Percentiles rank a stretch among this genome's conserved stretches.
Evolutionary conservation across 2,329 filamentous ascomycete genomes (phyloP).

Genomic region (Cytospora schulzeri): DNA sequence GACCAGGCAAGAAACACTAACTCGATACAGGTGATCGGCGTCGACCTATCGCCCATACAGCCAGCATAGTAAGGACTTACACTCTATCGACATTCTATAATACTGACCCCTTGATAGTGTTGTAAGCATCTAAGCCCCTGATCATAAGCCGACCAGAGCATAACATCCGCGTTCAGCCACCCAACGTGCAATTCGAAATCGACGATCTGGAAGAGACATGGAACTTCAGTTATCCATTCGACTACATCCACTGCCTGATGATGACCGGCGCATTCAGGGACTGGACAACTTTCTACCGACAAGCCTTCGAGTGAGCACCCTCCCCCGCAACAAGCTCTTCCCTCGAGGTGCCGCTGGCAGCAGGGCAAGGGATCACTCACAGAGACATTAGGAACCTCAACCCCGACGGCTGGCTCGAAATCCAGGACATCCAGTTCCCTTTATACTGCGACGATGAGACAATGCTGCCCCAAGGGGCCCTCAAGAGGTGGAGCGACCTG

Average conservation of each 20-base stretch:
- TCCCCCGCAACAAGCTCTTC: not conserved
- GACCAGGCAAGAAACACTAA: not conserved
- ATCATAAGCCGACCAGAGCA: not conserved
- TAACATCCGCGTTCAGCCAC: slow-evolving; percentile 28
- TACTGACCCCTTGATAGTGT: slow-evolving; percentile 22
- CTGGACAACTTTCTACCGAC: slow-evolving; percentile 32
- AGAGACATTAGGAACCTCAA: slow-evolving; percentile 29
- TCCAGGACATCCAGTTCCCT: slow-evolving; percentile 38
- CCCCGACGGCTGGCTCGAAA: slow-evolving; percentile 32
- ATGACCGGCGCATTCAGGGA: slow-evolving; percentile 35
- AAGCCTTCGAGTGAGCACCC: slow-evolving; percentile 31
- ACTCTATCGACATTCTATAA: not conserved
- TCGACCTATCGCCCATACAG: slow-evolving; percentile 34
- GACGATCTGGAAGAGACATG: slow-evolving; percentile 35
- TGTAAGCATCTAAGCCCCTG: slow-evolving; percentile 17
- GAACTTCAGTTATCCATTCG: slow-evolving; percentile 35
- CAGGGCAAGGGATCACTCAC: slow-evolving; percentile 1
- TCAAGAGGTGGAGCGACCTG: slow-evolving; percentile 35
- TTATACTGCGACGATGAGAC: slow-evolving; percentile 36
- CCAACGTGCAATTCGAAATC: slow-evolving; percentile 34
- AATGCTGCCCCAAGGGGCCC: slow-evolving; percentile 31
- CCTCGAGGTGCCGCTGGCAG: not conserved
- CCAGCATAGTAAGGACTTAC: slow-evolving; percentile 30
- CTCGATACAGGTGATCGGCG: slow-evolving; percentile 31
- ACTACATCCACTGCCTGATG: slow-evolving; percentile 35